Evolutionary conservation across 805 yeast genomes (phyloP), one percentile per base, ranked within the genome.

Genomic region (Wickerhamiella musiphila): DNA sequence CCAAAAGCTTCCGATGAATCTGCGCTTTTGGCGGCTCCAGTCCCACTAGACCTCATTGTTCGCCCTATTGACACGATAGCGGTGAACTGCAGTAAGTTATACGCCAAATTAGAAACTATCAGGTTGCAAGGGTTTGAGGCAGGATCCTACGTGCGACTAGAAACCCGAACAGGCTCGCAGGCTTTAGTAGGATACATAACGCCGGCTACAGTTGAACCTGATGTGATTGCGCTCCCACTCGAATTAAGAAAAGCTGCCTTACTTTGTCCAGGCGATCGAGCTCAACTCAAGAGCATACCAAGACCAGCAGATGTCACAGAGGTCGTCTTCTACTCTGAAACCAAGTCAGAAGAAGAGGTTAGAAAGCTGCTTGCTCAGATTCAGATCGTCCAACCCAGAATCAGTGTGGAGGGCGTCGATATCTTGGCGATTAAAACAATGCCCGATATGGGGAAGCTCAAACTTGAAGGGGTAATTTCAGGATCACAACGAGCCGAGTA

Each of bases 351-450:
- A 6, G 34, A 50, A 2, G 38, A 45, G 6, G 40, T 53, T 2
- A 50, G 51, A 29, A 53, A 58, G 25, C 32, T 51, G 1, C 42
- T 70, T 7, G 65, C 57, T 31, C 62, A 64, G 24, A 31, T 48
- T 8, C 43, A 46, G n/a, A 29, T 52, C 13, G 35, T 54, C 1
- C 42, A 46, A 12, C 36, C 40, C 4, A 47, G 49, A 0, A 38
- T 60, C 1, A 40, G 74, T 7, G 54, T 60, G 29, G 74, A 73
- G 6, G 17, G 55, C 65, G 10, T 41, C 19, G 83, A 84, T 0
- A 46, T 78, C 6, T 39, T 77, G 1, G 66, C 67, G 46, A n/a
- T 74, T 82, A 1, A 76, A 51, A n/a, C 49, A 46, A 21, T 56
- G 10, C 53, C 68, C 1, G 65, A 61, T 27, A 33, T 70, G 15